Base-by-base conservation (phyloP, 306 rosid genomes). In the Rosa multiflora region DNA sequence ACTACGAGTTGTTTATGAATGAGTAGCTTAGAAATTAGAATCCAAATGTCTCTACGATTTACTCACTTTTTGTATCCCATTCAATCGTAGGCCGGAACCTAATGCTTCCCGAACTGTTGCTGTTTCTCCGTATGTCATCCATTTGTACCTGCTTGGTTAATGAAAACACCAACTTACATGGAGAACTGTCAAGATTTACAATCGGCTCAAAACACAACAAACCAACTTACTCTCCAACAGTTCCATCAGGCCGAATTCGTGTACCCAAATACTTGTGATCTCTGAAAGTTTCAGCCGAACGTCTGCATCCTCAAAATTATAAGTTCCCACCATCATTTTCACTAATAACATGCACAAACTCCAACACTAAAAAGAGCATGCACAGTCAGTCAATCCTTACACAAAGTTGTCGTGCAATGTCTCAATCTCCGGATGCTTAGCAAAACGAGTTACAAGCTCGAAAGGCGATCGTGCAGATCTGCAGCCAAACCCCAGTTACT, bases 101-200 rank as follows among this genome's bases (percentile, higher is more conserved):
- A 92, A 73, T 69, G 92, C 94, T 18, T 96, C 78, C 48, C 99
- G 87, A 63, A 95, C 96, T 63, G 94, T 86, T 29, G 92, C 96
- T 8, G 89, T 93, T 86, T 95, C 99, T 87, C 99, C 99, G 73
- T 77, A 95, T 40, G 99, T 95, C 91, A 95, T 90, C 99, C 99
- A 95, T 86, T 95, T 93, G 90, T 95, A 95, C 87, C 99, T 44
- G 47, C 47, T 92, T 74, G 21, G 56, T 51, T 51, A 51, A 51
- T 51, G 56, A 15, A 51, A 15, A 51, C n/a, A 15, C 56, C 7
- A 51, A 15, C 53, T 51, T 15, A 49, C 1, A 51, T 17, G 4
- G 3, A 53, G 23, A 53, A 53, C 2, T 0, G 2, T 53, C 59
- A 8, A 18, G 23, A 53, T 53, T 18, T 18, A 53, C 56, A 51